Conservation (phyloP, 257 asterid species). For the Apocynum venetum region DNA sequence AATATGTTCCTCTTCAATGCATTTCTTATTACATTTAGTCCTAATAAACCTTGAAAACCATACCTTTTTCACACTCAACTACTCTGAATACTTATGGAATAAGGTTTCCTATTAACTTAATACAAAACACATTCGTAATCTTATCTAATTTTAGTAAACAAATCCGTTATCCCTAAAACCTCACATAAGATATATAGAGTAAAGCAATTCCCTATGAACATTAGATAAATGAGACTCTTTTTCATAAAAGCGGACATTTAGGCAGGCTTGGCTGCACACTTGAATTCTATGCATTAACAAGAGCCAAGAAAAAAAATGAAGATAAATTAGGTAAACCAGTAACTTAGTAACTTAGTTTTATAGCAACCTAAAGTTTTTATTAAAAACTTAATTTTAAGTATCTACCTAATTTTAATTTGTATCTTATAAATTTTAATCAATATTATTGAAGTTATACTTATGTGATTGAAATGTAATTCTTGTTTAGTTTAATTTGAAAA, state of each 20-base stretch:
- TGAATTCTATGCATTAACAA: neutral
- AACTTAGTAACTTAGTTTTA: too few species aligned
- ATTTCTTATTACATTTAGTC: neutral
- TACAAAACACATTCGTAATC: neutral
- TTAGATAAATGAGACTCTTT: neutral
- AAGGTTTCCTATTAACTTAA: neutral
- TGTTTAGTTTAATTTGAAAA: too few species aligned
- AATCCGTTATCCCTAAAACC: neutral
- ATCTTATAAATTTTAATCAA: too few species aligned
- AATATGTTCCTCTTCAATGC: too few species aligned
- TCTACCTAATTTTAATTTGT: too few species aligned
- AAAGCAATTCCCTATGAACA: neutral
- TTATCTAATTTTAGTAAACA: neutral
- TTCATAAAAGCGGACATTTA: neutral
- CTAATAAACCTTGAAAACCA: neutral
- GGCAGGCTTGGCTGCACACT: neutral
- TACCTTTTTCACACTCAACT: neutral
- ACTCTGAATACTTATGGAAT: neutral
- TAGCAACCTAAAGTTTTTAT: too few species aligned
- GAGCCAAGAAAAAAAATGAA: neutral
- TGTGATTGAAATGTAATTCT: too few species aligned
- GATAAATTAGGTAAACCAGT: too few species aligned
- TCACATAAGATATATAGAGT: neutral
- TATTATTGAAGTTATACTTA: too few species aligned
- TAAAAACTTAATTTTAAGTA: too few species aligned